These are phyloP conservation scores for Cytospora piceae DNA, from an alignment of 2,329 filamentous ascomycete species.

Conservation along the genomic window DNA sequence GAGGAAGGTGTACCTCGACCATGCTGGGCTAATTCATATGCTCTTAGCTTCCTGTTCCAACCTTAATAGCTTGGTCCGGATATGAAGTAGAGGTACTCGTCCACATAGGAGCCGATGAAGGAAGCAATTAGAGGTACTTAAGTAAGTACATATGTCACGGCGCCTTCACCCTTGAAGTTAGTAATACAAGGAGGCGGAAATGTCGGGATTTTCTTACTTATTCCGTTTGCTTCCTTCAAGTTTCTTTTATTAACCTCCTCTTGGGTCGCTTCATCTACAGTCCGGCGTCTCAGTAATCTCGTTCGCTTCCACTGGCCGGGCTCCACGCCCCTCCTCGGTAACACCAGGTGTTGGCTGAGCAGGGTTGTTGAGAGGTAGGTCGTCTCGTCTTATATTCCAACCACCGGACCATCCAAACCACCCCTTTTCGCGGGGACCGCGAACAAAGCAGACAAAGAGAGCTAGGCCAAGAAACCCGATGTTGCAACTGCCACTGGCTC, in stretches of 20 bases:
- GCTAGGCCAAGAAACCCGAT: slow-evolving; percentile 45
- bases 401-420: slow-evolving; percentile 50
- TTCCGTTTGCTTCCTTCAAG: not conserved
- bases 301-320: not conserved
- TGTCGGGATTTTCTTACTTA: too few relatives aligned
- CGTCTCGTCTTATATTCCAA: slow-evolving; percentile 39
- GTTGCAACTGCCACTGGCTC: slow-evolving; percentile 49
- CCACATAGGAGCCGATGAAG: too few relatives aligned
- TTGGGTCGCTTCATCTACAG: not conserved
- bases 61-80: too few relatives aligned
- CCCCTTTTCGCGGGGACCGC: slow-evolving; percentile 46
- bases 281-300: not conserved
- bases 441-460: slow-evolving; percentile 41
- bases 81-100: too few relatives aligned
- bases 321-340: not conserved
- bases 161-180: too few relatives aligned
- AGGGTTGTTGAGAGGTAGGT: not conserved
- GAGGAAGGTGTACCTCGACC: too few relatives aligned
- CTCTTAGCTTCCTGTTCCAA: too few relatives aligned
- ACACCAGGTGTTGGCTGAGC: not conserved
- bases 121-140: too few relatives aligned
- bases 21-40: too few relatives aligned
- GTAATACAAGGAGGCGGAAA: too few relatives aligned
- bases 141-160: too few relatives aligned
- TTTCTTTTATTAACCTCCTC: not conserved